Base-by-base conservation (phyloP, 2,329 filamentous ascomycete species). In the Simplicillium aogashimaense region DNA sequence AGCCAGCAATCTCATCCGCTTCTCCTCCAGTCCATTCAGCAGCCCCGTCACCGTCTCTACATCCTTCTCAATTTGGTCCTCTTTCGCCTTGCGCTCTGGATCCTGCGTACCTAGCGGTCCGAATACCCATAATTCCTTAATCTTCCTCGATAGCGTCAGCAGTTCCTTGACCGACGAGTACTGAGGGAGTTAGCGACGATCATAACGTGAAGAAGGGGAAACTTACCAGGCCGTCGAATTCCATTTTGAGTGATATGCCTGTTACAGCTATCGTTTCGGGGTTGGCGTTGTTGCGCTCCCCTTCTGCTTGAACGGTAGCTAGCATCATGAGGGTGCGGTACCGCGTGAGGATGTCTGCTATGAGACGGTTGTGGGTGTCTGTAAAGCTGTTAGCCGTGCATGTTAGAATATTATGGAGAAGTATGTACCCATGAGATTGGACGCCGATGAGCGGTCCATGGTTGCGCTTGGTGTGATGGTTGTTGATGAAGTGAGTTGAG, bases 111-210 rank as follows among this genome's bases (percentile, higher is more conserved):
- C 59, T 20, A 69, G 58, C 36, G 66, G 53, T 1, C 66, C 59
- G 41, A 66, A 62, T 39, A 69, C 51, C 67, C 67, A 64, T 37
- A 68, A 56, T 52, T 71, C 58, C 46, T 70, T 67, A 53, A 69
- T 57, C 36, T 60, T 58, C 39, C 65, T 63, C 17, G 61, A 64
- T 4, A 68, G 56, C 4, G 64, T 53, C 40, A 68, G 58, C 7
- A 68, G 63, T 35, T 68, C 64, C 40, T 67, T 68, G 49, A 68
- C 57, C 15, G 61, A 64, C 2, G 61, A 57, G 51, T 65, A 62
- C 64, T 66, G 10, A 3, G 13, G 3, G 7, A 11, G 29, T n/a
- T 32, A 37, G 30, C 15, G 6, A 25, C 20, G 5, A 25, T 25
- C 20, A 25, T 9, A 3, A n/a, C n/a, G 16, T 7, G 10, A 8